These are phyloP conservation scores for Aspergillus jensenii DNA, from an alignment of 2,329 filamentous ascomycete species.

Conservation along the genomic window DNA sequence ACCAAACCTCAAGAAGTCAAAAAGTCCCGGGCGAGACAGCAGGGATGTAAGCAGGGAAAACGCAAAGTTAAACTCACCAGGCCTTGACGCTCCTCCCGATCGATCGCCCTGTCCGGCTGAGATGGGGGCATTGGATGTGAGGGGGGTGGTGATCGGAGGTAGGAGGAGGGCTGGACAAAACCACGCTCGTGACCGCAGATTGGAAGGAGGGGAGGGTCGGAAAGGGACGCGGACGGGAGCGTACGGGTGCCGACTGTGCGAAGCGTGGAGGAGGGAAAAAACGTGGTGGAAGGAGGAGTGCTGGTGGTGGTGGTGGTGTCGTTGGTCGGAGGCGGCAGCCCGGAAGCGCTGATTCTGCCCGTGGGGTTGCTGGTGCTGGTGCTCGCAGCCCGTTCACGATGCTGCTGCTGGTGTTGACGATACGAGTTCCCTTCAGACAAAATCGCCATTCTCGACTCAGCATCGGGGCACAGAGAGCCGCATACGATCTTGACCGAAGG, in stretches of 20 bases:
- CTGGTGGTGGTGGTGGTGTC: constrained; percentile 9
- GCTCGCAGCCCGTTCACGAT: background rate
- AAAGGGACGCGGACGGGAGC: background rate
- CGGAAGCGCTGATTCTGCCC: constrained; percentile 24
- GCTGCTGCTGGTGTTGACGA: constrained; percentile 15
- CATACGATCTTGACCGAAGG: background rate
- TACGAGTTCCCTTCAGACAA: background rate
- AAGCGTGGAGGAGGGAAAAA: constrained; percentile 8
- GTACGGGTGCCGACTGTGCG: constrained; percentile 1
- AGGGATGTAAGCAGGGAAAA: background rate
- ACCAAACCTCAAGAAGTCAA: background rate
- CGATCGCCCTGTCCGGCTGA: constrained; percentile 46
- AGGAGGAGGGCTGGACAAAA: constrained; percentile 51
- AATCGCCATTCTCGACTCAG: constrained; percentile 1
- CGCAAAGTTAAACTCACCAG: constrained; percentile 39
- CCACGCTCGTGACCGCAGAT: constrained; percentile 42
- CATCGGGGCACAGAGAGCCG: constrained; percentile 10
- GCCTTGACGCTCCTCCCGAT: constrained; percentile 50
- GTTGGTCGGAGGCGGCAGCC: constrained; percentile 19
- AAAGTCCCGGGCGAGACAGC: background rate
- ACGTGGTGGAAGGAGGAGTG: background rate
- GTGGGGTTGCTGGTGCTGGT: constrained; percentile 18
- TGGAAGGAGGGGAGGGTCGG: constrained; percentile 12
- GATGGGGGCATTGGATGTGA: constrained; percentile 43
- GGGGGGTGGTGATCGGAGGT: constrained; percentile 42